A percentile compares a stretch with the other conserved stretches of the same genome.
These are phyloP conservation scores for Podospora comata DNA, from an alignment of 495 filamentous ascomycete species.

Conservation along the genomic window DNA sequence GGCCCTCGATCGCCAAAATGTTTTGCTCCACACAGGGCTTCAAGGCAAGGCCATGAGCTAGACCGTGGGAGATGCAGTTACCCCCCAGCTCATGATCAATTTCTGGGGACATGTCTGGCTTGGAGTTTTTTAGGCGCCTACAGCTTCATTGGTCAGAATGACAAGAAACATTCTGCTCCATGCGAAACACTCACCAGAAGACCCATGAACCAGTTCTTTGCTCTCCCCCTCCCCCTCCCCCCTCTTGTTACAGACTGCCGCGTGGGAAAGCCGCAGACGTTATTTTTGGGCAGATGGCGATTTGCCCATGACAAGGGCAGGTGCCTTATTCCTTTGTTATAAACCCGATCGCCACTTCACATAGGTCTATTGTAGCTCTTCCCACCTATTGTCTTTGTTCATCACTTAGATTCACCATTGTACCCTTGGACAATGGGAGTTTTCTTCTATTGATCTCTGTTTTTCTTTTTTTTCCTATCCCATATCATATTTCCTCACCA, in stretches of 20 bases:
- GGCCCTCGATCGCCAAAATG: background rate
- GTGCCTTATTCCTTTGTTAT: constrained; percentile 18
- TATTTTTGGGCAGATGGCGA: background rate
- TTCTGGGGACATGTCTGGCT: constrained; percentile 14
- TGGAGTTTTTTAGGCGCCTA: constrained; percentile 30
- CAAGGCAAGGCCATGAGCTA: constrained; percentile 11
- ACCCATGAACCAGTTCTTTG: constrained; percentile 26
- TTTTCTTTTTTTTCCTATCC: constrained; percentile 16
- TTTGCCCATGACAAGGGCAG: background rate
- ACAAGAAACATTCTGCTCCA: constrained; percentile 28
- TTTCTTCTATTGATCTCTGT: constrained; percentile 20
- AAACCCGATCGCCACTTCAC: constrained; percentile 16
- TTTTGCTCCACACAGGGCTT: constrained; percentile 14
- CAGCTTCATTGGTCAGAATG: constrained; percentile 35
- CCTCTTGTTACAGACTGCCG: constrained; percentile 16
- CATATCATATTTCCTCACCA: background rate
- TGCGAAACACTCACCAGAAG: constrained; percentile 33
- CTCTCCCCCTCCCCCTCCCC: constrained; percentile 11
- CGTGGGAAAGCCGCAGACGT: background rate
- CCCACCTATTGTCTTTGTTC: constrained; percentile 15
- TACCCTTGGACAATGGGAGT: constrained; percentile 20
- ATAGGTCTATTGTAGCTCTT: constrained; percentile 3
- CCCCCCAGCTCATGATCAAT: constrained; percentile 4
- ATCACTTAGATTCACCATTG: constrained; percentile 17
- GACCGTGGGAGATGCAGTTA: background rate